Percentiles rank a stretch among this genome's conserved stretches.
phyloP scores from a whole-genome alignment of 306 rosid species.

The Cucumis hystrix region DNA sequence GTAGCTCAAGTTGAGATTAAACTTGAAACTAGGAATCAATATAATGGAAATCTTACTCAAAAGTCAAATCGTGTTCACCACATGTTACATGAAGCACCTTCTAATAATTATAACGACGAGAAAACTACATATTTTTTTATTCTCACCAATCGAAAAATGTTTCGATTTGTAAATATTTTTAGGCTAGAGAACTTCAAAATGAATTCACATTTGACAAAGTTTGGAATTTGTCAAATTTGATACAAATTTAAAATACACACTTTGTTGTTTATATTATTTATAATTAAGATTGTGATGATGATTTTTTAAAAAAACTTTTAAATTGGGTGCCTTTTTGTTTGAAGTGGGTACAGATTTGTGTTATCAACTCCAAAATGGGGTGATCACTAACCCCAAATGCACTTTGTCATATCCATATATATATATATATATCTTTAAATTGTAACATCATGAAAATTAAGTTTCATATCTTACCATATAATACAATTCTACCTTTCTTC shows the following conservation, averaged over 20 bases:
- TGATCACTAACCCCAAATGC: constrained; percentile 3
- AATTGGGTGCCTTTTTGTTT: neutral
- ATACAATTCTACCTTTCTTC: neutral
- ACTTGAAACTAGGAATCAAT: too few species aligned
- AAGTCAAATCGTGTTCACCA: too few species aligned
- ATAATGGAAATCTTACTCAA: too few species aligned
- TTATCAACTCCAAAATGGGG: neutral
- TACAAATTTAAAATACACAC: neutral
- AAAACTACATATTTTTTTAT: too few species aligned
- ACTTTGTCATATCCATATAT: neutral
- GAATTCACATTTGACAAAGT: neutral
- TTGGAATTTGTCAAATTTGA: neutral
- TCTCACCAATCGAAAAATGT: too few species aligned
- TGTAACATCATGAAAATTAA: neutral
- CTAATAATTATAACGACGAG: too few species aligned
- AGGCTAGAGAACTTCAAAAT: neutral
- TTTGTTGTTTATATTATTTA: neutral
- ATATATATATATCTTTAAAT: neutral
- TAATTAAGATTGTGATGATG: neutral
- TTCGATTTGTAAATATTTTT: neutral
- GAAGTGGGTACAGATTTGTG: neutral
- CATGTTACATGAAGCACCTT: too few species aligned
- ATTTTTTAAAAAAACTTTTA: neutral
- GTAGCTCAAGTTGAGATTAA: too few species aligned
- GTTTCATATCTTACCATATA: neutral